Evolutionary conservation across 73 alveolate species (phyloP), one percentile per base, ranked within the genome.

Genomic region (Paramecium caudatum): DNA sequence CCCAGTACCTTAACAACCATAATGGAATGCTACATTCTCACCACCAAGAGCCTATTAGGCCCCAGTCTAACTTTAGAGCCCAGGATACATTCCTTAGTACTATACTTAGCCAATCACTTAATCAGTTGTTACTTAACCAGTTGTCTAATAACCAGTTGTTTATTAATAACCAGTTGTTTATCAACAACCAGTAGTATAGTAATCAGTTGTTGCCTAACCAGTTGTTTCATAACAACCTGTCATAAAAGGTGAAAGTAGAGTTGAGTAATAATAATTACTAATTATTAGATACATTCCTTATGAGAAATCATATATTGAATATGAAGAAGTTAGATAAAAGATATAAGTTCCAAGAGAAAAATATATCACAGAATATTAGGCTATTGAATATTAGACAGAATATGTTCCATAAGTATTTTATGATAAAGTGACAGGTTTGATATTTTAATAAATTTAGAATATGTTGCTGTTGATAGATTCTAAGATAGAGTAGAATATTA

Each of bases 291-390:
- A 84, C 80, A 61, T 84, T 61, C 92, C 92, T 9, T 84, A 84
- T 34, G 92, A 84, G 70, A 84, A 61, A 25, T 36, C 87, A 9
- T 63, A 36, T 6, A 84, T 61, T 19, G 92, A 84, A 84, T 84
- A 84, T 37, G 92, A 84, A 84, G 92, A 68, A 32, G 92, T 84
- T 2, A 46, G 82, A 84, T 25, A 70, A 61, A 49, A 21, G 16
- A 80, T 61, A 2, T 84, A 84, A 46, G 87, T 84, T 19, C 92
- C 92, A 47, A 61, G 61, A 70, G 84, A 84, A 45, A 84, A 61
- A 74, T 61, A 84, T 9, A 21, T 84, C 50, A 84, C 92, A 9
- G 92, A 84, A 27, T 84, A 84, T 33, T 61, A 84, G 37, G 92
- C 92, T 17, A 80, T 84, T 16, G 84, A 84, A 61, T 84, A 84